Evolutionary conservation across 768 basidiomycete genomes (phyloP), one percentile per base, ranked within the genome.

Genomic region (Boletellus ananiceps): DNA sequence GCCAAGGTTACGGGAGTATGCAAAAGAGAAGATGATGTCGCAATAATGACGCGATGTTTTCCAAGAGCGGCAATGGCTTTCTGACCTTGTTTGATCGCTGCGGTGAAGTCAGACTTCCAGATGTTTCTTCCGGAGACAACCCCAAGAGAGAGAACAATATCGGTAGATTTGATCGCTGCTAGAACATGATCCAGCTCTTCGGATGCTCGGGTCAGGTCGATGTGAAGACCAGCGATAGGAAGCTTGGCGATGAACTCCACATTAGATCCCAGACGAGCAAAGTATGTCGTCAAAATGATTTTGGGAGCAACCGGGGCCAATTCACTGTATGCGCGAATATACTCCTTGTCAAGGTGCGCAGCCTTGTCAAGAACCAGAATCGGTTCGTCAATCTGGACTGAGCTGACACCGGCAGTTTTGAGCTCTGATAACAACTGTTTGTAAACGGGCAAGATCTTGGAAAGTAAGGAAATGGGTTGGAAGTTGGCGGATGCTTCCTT

Each of bases 41-140:
- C 92, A 62, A 96, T 76, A 63, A 97, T 83, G 68, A 98, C 89
- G 55, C 93, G 90, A 54, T 89, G 85, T 54, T 78, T 71, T 51
- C 94, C 93, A 61, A 98, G 85, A 36, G 75, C 76, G 46, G 84
- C 82, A 60, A 96, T 75, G 40, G 91, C 93, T 69, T 84, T 87
- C 74, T 94, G 85, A 48, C 81, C 90, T 40, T 81, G 72, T 68
- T 85, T 84, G 72, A 93, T 80, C 50, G 91, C 85, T 47, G 82
- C 83, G 55, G 78, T 74, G 61, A 98, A 85, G 73, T 98, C 94
- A 55, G 83, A 86, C 83, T 98, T 99, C 96, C 96, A 99, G 76
- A 99, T 91, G 80, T 97, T 97, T 67, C 96, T 93, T 47, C 96
- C 96, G 39, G 96, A 98, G 56, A 99, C 89, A 54, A 97, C 69